Conservation (phyloP, 139 green algal species). For the Yamagishiella unicocca region DNA sequence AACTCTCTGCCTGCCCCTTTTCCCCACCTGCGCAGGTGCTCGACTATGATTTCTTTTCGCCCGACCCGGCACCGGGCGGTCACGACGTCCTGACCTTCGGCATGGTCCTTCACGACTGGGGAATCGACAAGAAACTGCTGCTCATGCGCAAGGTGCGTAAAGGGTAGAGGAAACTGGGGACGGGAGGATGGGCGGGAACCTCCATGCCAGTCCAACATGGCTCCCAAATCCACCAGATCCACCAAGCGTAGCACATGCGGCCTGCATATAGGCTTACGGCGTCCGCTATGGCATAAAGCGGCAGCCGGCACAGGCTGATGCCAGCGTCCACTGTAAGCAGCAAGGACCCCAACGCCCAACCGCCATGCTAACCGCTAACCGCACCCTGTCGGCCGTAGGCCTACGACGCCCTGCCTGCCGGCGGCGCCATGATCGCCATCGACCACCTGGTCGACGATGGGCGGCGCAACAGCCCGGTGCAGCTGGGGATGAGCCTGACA, state of each 20-base stretch:
- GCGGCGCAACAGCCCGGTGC: conserved; percentile 23
- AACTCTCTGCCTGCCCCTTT: background rate
- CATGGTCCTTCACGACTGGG: conserved; percentile 69
- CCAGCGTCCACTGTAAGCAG: too few relatives aligned
- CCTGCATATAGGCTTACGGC: too few relatives aligned
- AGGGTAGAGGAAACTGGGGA: too few relatives aligned
- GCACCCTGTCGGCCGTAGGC: too few relatives aligned
- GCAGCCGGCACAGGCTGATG: too few relatives aligned
- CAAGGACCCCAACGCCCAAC: too few relatives aligned
- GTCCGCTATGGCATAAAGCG: too few relatives aligned
- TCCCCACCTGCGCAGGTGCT: background rate
- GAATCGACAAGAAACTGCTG: conserved; percentile 51
- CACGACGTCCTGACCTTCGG: conserved; percentile 55
- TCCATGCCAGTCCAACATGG: too few relatives aligned
- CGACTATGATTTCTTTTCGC: conserved; percentile 55
- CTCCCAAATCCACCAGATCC: too few relatives aligned
- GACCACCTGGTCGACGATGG: conserved; percentile 59
- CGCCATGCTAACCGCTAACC: too few relatives aligned
- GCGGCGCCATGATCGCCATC: conserved; percentile 55
- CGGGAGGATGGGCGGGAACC: too few relatives aligned
- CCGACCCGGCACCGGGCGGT: conserved; percentile 12
- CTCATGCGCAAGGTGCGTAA: conserved; percentile 53
- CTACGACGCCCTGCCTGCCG: conserved; percentile 45
- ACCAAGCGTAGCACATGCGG: too few relatives aligned
- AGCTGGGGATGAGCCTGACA: conserved; percentile 52